phyloP scores from a whole-genome alignment of 2,329 filamentous ascomycete genomes.

The Diaporthe vexans region DNA sequence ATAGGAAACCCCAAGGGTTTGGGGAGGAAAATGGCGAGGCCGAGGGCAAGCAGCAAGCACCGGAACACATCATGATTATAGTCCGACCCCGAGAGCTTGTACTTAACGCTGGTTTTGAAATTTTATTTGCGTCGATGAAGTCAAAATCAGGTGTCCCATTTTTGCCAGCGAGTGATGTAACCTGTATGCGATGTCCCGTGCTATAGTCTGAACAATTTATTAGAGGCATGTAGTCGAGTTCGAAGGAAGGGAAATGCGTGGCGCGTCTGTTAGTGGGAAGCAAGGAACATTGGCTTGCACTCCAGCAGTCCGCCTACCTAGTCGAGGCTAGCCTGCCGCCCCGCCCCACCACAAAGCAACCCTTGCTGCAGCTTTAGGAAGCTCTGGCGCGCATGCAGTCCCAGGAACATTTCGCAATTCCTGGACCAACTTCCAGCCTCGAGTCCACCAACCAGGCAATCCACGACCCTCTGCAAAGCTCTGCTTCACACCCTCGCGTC shows the following conservation, averaged over 20 bases:
- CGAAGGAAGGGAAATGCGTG: background rate
- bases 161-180: background rate
- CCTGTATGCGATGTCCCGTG: background rate
- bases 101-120: slow-evolving; percentile 58
- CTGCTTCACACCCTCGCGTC: background rate
- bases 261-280: background rate
- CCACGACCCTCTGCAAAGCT: background rate
- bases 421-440: background rate
- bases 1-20: slow-evolving; percentile 35
- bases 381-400: background rate
- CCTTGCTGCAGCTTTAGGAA: slow-evolving; percentile 23
- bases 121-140: slow-evolving; percentile 39
- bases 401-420: slow-evolving; percentile 28
- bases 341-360: slow-evolving; percentile 15
- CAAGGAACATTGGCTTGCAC: background rate
- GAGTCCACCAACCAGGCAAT: slow-evolving; percentile 1
- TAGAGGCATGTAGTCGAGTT: background rate
- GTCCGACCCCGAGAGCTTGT: slow-evolving; percentile 54
- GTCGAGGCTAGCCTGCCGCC: slow-evolving; percentile 19
- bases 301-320: background rate
- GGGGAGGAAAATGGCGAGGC: slow-evolving; percentile 51
- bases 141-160: background rate
- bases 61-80: slow-evolving; percentile 53
- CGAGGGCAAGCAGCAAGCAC: slow-evolving; percentile 53
- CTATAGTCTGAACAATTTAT: background rate